Evolutionary conservation across 2,329 filamentous ascomycete genomes (phyloP), one percentile per base, ranked within the genome.

Genomic region (Colletotrichum sp.): DNA sequence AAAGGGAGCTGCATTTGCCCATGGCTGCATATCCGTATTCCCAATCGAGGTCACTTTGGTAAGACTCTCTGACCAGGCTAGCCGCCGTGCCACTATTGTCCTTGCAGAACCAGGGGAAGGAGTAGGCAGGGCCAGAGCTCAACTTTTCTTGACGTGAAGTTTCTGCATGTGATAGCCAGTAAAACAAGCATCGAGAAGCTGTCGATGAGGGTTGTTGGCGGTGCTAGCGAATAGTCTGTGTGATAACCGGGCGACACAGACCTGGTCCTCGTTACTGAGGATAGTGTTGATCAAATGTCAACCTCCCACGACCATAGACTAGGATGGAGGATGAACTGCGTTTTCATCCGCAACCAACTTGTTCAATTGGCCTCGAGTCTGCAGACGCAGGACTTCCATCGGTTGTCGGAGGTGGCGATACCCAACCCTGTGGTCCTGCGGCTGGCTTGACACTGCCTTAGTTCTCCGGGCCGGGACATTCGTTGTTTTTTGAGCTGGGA

Each of bases 381-480:
- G 36, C 67, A 70, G 56, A 70, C 8, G 25, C 18, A 32, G 12
- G 36, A 18, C 55, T 58, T 52, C 55, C 13, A 30, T 48, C 34
- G 48, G 64, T 30, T 30, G 28, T 74, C 65, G 58, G 58, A 74
- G 28, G 64, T 66, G 74, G 48, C 74, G 65, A 76, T 65, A 68
- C 27, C 64, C 34, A 76, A 74, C 58, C 34, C 58, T 72, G 32
- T 34, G 61, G 56, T 74, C 56, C 67, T 62, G 62, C 58, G 25
- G 30, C 60, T 60, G 65, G 48, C 48, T 74, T 67, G 65, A 75
- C 34, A 48, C 64, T 73, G 58, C 70, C 32, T 64, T 73, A 48
- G 22, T 73, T 27, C 65, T 73, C 58, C 48, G 65, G 39, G 16
- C 58, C 22, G 28, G 70, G 64, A 52, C 22, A 16, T 34, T 69